Conservation (phyloP, 495 filamentous ascomycete genomes). For the Penicillium macrosclerotiorum region DNA sequence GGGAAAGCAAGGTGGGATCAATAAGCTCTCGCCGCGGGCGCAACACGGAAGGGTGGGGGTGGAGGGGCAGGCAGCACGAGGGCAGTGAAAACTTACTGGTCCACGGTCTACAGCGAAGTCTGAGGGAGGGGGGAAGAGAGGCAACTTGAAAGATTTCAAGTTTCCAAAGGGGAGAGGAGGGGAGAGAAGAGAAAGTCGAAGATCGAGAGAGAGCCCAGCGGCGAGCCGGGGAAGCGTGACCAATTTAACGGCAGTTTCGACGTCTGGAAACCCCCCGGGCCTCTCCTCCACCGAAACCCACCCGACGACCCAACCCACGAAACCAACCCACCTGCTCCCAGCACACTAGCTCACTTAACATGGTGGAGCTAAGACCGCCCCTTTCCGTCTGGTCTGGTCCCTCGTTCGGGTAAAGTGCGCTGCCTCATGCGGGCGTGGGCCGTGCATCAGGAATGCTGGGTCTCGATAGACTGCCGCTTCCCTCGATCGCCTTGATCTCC, state of each 20-base stretch:
- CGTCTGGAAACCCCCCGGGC: too few species aligned
- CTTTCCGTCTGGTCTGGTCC: too few species aligned
- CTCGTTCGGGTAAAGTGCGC: conserved; percentile 3
- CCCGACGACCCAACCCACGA: too few species aligned
- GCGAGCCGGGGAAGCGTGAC: conserved; percentile 6
- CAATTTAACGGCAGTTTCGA: too few species aligned
- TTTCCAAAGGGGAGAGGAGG: not conserved
- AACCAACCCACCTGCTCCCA: too few species aligned
- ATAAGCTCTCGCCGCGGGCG: conserved; percentile 5
- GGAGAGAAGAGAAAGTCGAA: conserved; percentile 1
- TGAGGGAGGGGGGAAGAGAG: conserved; percentile 4
- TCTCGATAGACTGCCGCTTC: not conserved
- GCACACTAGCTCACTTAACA: too few species aligned
- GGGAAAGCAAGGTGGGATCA: conserved; percentile 17
- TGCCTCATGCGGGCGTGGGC: not conserved
- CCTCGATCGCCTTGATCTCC: too few species aligned
- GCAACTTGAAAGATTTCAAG: not conserved
- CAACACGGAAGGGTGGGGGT: not conserved
- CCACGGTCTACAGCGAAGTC: not conserved
- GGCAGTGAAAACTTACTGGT: conserved; percentile 3
- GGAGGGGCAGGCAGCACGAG: not conserved
- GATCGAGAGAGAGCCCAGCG: conserved; percentile 1
- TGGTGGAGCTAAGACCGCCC: too few species aligned
- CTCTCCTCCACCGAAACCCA: too few species aligned
- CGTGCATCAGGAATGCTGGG: too few species aligned